Conservation (phyloP, 345 rosid species). For the Hypericum perforatum region DNA sequence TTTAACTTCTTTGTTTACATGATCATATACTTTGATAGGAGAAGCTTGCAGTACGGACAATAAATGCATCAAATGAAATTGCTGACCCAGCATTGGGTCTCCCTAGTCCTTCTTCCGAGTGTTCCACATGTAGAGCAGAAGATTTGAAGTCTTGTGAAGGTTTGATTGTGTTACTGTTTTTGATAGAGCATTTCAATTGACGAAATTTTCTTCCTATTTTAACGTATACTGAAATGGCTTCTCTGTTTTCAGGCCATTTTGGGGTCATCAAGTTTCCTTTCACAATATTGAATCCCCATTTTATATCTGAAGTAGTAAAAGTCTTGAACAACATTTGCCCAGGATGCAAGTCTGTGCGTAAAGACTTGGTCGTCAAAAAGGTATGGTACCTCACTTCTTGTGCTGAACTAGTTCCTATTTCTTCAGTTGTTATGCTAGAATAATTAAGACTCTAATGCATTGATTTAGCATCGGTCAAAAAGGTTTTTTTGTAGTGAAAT, state of each 20-base stretch:
- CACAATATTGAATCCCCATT: constrained; percentile 60
- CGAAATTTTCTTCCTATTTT: neutral
- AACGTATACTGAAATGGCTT: constrained; percentile 9
- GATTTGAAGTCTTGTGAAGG: constrained; percentile 68
- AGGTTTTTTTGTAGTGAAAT: too few relatives aligned
- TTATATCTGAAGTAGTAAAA: constrained; percentile 48
- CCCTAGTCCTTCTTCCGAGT: constrained; percentile 51
- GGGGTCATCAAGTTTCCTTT: constrained; percentile 53
- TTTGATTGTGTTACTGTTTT: constrained; percentile 14
- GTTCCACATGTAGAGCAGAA: constrained; percentile 62
- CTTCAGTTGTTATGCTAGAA: too few relatives aligned
- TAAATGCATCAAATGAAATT: constrained; percentile 45
- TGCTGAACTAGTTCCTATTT: constrained; percentile 4
- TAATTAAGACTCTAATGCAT: too few relatives aligned
- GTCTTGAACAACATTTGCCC: constrained; percentile 76
- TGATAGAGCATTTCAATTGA: neutral
- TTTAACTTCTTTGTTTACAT: too few relatives aligned
- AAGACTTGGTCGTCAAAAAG: constrained; percentile 36
- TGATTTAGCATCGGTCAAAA: too few relatives aligned
- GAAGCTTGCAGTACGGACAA: constrained; percentile 31
- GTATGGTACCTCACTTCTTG: constrained; percentile 30
- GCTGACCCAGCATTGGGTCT: constrained; percentile 67
- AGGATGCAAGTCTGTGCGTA: constrained; percentile 63
- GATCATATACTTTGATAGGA: constrained; percentile 29
- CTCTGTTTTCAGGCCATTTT: constrained; percentile 53